Conservation (phyloP, 805 yeast species). For the Kuraishia floccosa region DNA sequence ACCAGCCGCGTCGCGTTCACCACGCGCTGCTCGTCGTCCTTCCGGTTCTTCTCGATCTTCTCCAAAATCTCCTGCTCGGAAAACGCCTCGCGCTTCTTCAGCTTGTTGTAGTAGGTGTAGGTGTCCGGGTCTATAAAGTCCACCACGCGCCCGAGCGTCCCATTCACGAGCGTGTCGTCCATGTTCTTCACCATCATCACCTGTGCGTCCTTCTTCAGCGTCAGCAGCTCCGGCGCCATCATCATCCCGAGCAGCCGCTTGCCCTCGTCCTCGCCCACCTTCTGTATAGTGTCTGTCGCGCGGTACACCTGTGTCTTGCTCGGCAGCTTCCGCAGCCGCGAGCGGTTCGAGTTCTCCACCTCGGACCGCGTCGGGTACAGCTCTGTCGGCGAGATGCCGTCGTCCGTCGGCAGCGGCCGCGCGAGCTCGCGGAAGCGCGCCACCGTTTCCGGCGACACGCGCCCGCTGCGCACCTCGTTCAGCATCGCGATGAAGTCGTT, state of each 20-base stretch:
- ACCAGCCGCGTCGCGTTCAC: slow-evolving; percentile 10
- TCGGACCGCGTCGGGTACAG: slow-evolving; percentile 78
- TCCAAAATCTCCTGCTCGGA: slow-evolving; percentile 9
- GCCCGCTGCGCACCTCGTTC: slow-evolving; percentile 71
- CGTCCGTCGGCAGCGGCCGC: slow-evolving; percentile 48
- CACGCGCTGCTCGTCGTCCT: slow-evolving; percentile 10
- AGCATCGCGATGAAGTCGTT: slow-evolving; percentile 63
- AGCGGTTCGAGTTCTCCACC: slow-evolving; percentile 65
- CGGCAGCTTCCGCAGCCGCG: slow-evolving; percentile 34
- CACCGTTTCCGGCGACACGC: slow-evolving; percentile 37
- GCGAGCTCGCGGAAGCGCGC: slow-evolving; percentile 37
- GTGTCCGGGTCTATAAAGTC: slow-evolving; percentile 46
- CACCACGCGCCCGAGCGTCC: slow-evolving; percentile 73
- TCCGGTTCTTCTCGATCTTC: slow-evolving; percentile 9
- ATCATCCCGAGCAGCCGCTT: slow-evolving; percentile 34
- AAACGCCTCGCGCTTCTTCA: slow-evolving; percentile 7
- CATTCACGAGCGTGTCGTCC: slow-evolving; percentile 75
- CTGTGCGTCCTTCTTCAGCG: slow-evolving; percentile 77
- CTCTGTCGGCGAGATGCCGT: slow-evolving; percentile 84
- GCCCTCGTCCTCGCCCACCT: slow-evolving; percentile 8
- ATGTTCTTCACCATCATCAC: slow-evolving; percentile 87
- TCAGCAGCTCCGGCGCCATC: slow-evolving; percentile 59
- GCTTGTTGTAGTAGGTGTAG: slow-evolving; percentile 24
- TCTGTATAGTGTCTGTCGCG: slow-evolving; percentile 29
- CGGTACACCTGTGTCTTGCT: slow-evolving; percentile 33